Percentiles rank a stretch among this genome's conserved stretches.
Evolutionary conservation across 192 early-diverging fungal genomes (phyloP).

Genomic region (Chytriomyces hyalinus): DNA sequence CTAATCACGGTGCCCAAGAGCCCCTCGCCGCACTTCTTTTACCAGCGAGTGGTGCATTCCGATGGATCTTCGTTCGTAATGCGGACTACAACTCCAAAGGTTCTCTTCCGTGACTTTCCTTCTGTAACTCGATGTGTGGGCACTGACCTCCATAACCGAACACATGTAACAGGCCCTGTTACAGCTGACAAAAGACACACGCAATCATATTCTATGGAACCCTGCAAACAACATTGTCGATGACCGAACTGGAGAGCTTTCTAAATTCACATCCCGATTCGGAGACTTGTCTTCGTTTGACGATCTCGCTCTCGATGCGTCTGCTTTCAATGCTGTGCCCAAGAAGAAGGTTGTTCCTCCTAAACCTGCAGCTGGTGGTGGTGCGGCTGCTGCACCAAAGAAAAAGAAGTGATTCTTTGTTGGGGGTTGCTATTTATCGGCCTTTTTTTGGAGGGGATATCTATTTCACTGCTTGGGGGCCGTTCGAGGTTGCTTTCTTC

Average conservation of each 20-base stretch:
- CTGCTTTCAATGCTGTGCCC: neutral
- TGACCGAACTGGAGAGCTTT: conserved; percentile 80
- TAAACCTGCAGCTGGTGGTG: neutral
- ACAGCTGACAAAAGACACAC: conserved; percentile 88
- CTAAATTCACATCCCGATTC: conserved; percentile 62
- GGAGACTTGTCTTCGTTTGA: conserved; percentile 32
- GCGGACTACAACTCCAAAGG: conserved; percentile 78
- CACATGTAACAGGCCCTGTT: conserved; percentile 62
- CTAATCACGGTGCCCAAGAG: neutral
- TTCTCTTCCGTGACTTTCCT: neutral
- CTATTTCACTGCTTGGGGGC: too few relatives aligned
- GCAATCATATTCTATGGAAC: conserved; percentile 94
- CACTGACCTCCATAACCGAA: neutral
- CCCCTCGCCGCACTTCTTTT: conserved; percentile 62
- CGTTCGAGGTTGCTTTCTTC: too few relatives aligned
- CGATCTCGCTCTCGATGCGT: neutral
- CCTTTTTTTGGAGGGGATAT: too few relatives aligned
- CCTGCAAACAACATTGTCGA: conserved; percentile 64
- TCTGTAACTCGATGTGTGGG: neutral
- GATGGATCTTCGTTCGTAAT: conserved; percentile 87
- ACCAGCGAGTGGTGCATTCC: conserved; percentile 82
- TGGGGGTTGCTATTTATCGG: neutral
- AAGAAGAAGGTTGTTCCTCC: conserved; percentile 21
- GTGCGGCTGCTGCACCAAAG: conserved; percentile 21
- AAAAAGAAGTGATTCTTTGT: conserved; percentile 24